phyloP scores from a whole-genome alignment of 352 stramenopile species.

The Pythium rishiriense region DNA sequence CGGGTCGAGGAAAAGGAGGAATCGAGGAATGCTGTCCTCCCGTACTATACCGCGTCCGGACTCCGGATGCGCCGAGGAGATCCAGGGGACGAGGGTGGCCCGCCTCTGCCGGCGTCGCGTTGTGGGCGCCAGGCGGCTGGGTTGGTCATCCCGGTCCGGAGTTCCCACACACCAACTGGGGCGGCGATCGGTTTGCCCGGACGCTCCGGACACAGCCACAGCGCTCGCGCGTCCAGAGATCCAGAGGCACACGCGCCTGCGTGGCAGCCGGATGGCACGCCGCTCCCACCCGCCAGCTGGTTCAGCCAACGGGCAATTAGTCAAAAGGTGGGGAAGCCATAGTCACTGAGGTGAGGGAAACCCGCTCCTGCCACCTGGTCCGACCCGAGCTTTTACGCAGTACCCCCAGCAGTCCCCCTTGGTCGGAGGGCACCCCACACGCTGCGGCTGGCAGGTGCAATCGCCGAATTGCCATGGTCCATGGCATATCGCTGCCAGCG shows the following conservation, averaged over 20 bases:
- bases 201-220: no score
- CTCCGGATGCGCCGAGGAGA: no score
- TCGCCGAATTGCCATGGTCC: not conserved
- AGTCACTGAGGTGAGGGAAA: not conserved
- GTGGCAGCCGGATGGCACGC: not conserved
- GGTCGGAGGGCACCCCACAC: not conserved
- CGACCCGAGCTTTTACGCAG: not conserved
- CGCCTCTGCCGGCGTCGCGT: not conserved
- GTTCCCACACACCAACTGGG: not conserved
- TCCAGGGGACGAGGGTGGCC: no score
- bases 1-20: not conserved
- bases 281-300: not conserved
- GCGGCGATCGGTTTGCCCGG: not conserved
- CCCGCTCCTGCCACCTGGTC: not conserved
- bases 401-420: not conserved
- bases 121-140: not conserved
- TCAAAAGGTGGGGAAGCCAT: not conserved
- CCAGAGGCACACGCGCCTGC: not conserved
- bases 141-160: not conserved
- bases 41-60: not conserved
- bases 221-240: not conserved
- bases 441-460: not conserved
- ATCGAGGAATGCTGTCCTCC: not conserved
- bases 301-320: not conserved
- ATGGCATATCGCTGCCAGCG: no score